Evolutionary conservation across 306 rosid species (phyloP), one percentile per base, ranked within the genome.

Genomic region (Adenanthera pavonina): DNA sequence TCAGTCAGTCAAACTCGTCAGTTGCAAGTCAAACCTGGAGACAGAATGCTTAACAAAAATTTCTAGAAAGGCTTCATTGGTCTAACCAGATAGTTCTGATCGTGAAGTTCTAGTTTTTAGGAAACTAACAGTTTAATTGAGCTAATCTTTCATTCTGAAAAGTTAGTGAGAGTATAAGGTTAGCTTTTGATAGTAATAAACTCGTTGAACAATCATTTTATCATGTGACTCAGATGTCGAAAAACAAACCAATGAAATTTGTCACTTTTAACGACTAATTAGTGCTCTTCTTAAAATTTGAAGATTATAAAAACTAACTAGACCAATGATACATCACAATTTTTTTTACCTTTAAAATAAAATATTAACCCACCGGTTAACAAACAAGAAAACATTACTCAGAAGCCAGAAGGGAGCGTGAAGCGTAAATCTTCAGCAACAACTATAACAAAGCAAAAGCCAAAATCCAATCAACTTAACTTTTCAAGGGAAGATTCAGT

Each of bases 401-500:
- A 19, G 48, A 33, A 19, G 10, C 19, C 16, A 60, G 1, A 25
- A 20, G 30, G 16, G 30, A 59, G 66, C 11, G 36, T 59, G 38
- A 59, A 59, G 66, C 66, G 25, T 59, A 35, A 20, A 16, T 36
- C 38, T 59, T 59, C 66, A 59, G 36, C 16, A 25, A 11, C 1
- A 59, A 59, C 66, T 25, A 25, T 3, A 61, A 61, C 3, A 61
- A 6, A 16, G 56, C 8, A 16, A 17, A 25, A 10, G 8, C 9
- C 11, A 0, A 46, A 78, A 59, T 0, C 57, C 4, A 72, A 5
- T 46, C 3, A 69, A 68, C 71, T 78, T 81, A 96, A 98, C 97
- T 90, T 96, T 87, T 96, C 99, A 48, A 96, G 88, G 65, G 86
- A 16, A 64, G 99, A 89, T 79, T 96, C 99, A 3, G 97, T 76